phyloP scores from a whole-genome alignment of 2,329 filamentous ascomycete species.

The Mollisiaceae sp. region DNA sequence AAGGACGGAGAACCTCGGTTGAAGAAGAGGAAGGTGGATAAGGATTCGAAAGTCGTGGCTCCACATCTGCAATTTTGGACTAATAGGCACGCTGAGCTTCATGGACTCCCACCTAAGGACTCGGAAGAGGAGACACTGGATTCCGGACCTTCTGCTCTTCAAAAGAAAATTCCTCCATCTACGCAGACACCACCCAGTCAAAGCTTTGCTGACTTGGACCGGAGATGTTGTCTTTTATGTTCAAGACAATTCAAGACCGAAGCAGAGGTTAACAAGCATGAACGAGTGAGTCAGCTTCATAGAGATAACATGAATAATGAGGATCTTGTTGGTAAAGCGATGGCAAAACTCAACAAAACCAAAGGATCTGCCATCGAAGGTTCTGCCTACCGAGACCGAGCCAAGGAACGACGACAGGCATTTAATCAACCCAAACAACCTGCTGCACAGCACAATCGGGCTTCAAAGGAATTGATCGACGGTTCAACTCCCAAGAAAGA shows the following conservation, averaged over 20 bases:
- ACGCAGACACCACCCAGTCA: slow-evolving; percentile 49
- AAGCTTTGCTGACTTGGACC: slow-evolving; percentile 64
- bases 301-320: slow-evolving; percentile 58
- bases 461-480: slow-evolving; percentile 36
- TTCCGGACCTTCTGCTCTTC: slow-evolving; percentile 19
- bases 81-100: slow-evolving; percentile 71
- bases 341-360: slow-evolving; percentile 45
- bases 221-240: slow-evolving; percentile 66
- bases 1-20: slow-evolving; percentile 46
- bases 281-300: slow-evolving; percentile 62
- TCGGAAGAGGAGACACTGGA: slow-evolving; percentile 40
- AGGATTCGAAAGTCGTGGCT: slow-evolving; percentile 56
- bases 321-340: slow-evolving; percentile 48
- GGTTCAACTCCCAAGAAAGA: slow-evolving; percentile 40
- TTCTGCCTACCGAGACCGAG: slow-evolving; percentile 58
- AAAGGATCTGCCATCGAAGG: slow-evolving; percentile 29
- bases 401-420: slow-evolving; percentile 67
- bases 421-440: slow-evolving; percentile 66
- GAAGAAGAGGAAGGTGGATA: slow-evolving; percentile 63
- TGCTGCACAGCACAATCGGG: slow-evolving; percentile 44
- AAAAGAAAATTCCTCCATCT: slow-evolving; percentile 29
- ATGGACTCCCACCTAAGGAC: slow-evolving; percentile 54
- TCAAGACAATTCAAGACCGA: slow-evolving; percentile 60
- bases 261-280: slow-evolving; percentile 62
- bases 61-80: slow-evolving; percentile 75